Evolutionary conservation across 768 basidiomycete genomes (phyloP).

Genomic region (Arthromyces matolae): DNA sequence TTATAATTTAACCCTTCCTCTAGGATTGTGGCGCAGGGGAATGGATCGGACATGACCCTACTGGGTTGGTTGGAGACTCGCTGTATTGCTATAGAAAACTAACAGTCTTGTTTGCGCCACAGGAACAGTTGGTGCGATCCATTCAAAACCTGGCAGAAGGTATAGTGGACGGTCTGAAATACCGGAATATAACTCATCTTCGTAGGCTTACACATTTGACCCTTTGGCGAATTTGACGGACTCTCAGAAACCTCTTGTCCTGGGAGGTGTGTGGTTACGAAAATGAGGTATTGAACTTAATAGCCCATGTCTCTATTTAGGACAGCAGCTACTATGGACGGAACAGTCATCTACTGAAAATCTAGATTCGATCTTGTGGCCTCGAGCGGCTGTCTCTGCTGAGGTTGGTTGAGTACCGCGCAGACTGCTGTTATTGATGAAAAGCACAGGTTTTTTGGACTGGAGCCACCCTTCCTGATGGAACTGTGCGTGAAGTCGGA

Average conservation of each 20-base stretch:
- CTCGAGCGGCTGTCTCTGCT: constrained; percentile 64
- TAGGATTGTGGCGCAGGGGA: constrained; percentile 70
- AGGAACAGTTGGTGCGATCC: constrained; percentile 74
- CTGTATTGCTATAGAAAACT: background rate
- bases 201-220: constrained; percentile 65
- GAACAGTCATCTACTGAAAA: constrained; percentile 71
- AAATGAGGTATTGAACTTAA: too few relatives aligned
- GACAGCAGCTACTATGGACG: constrained; percentile 68
- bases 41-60: constrained; percentile 54
- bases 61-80: constrained; percentile 31
- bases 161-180: constrained; percentile 21
- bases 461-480: constrained; percentile 41
- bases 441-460: constrained; percentile 60
- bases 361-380: constrained; percentile 69
- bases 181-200: too few relatives aligned
- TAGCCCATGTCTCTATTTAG: constrained; percentile 32
- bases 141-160: constrained; percentile 79
- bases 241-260: constrained; percentile 49
- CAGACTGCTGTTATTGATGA: background rate
- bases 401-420: constrained; percentile 34
- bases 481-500: constrained; percentile 34
- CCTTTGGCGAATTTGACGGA: constrained; percentile 54
- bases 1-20: background rate
- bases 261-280: constrained; percentile 57
- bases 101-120: background rate